Evolutionary conservation across 768 basidiomycete species (phyloP).

Genomic region (Dioszegia crocea): DNA sequence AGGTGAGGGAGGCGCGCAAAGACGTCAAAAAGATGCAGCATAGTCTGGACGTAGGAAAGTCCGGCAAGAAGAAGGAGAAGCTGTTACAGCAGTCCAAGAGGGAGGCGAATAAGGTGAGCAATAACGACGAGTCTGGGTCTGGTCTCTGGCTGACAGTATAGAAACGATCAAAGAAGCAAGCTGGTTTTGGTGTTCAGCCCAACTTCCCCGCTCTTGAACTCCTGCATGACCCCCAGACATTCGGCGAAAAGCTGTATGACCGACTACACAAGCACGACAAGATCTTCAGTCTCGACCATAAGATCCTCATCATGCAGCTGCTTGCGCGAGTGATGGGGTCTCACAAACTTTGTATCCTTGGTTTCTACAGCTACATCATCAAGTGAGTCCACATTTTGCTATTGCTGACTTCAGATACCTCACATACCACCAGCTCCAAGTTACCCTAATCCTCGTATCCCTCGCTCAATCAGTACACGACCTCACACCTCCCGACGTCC

Average conservation of each 20-base stretch:
- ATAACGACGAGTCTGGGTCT: background rate
- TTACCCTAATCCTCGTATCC: slow-evolving; percentile 86
- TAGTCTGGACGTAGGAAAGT: slow-evolving; percentile 36
- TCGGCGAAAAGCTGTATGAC: slow-evolving; percentile 88
- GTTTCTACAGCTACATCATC: slow-evolving; percentile 93
- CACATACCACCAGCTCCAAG: slow-evolving; percentile 80
- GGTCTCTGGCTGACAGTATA: slow-evolving; percentile 17
- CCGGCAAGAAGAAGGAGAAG: slow-evolving; percentile 73
- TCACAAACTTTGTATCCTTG: slow-evolving; percentile 87
- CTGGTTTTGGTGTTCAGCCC: slow-evolving; percentile 47
- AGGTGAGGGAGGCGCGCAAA: slow-evolving; percentile 54
- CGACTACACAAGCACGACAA: slow-evolving; percentile 79
- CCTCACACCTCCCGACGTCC: slow-evolving; percentile 84
- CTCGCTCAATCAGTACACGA: slow-evolving; percentile 94
- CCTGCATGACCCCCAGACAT: slow-evolving; percentile 90
- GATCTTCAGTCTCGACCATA: slow-evolving; percentile 93
- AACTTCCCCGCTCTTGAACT: slow-evolving; percentile 93
- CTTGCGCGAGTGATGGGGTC: slow-evolving; percentile 86
- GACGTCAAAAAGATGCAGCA: slow-evolving; percentile 75
- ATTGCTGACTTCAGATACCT: slow-evolving; percentile 63
- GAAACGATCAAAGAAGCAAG: slow-evolving; percentile 49
- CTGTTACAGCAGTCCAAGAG: slow-evolving; percentile 56
- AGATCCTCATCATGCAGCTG: slow-evolving; percentile 94
- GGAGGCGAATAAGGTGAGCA: slow-evolving; percentile 64
- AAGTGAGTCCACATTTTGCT: slow-evolving; percentile 40